A percentile compares a stretch with the other conserved stretches of the same genome.
These are phyloP conservation scores for Fusarium lyarnte DNA, from an alignment of 2,329 filamentous ascomycete genomes.

Conservation along the genomic window DNA sequence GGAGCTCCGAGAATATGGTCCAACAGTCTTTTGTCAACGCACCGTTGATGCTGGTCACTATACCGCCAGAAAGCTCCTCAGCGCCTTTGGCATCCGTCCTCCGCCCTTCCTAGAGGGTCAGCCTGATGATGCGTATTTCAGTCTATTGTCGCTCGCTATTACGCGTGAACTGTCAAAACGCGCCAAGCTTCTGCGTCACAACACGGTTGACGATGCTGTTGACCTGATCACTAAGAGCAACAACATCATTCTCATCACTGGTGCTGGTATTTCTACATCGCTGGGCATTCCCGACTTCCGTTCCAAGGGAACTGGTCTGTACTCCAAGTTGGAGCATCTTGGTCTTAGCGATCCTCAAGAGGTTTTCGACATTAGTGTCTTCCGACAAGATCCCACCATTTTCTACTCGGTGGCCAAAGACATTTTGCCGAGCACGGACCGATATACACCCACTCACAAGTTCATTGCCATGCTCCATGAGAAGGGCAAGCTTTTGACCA, in stretches of 20 bases:
- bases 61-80: conserved; percentile 83
- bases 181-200: conserved; percentile 80
- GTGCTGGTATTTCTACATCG: conserved; percentile 95
- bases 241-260: conserved; percentile 94
- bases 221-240: conserved; percentile 75
- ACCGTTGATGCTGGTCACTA: conserved; percentile 76
- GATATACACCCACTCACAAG: conserved; percentile 89
- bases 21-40: conserved; percentile 77
- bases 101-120: conserved; percentile 76
- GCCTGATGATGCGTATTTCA: conserved; percentile 76
- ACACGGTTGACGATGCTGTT: conserved; percentile 89
- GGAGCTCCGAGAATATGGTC: conserved; percentile 79
- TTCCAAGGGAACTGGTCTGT: conserved; percentile 91
- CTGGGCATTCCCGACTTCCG: conserved; percentile 97
- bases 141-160: conserved; percentile 79
- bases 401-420: conserved; percentile 94
- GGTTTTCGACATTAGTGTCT: conserved; percentile 91
- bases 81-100: conserved; percentile 82
- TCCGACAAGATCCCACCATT: conserved; percentile 84
- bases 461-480: conserved; percentile 92
- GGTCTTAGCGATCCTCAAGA: conserved; percentile 88
- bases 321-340: conserved; percentile 82
- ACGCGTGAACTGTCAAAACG: conserved; percentile 83
- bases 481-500: conserved; percentile 88
- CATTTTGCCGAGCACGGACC: conserved; percentile 82